Evolutionary conservation across 192 early-diverging fungal genomes (phyloP).

Genomic region (Backusella circina): DNA sequence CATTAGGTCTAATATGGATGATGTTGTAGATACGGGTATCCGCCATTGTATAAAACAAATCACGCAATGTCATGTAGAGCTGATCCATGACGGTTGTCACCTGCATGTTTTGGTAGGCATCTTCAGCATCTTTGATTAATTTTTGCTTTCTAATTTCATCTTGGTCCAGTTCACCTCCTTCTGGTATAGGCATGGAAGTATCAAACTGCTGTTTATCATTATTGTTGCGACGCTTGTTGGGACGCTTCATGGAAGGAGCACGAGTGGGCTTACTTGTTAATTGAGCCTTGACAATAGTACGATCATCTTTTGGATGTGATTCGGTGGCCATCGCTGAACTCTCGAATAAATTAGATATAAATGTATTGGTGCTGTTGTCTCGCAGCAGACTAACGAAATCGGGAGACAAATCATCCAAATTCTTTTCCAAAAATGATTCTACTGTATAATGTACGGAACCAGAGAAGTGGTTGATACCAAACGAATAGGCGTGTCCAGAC

Average conservation of each 20-base stretch:
- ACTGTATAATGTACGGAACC: conserved; percentile 76
- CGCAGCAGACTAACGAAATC: conserved; percentile 85
- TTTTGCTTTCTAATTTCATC: conserved; percentile 30
- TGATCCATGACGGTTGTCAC: conserved; percentile 53
- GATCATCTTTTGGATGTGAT: conserved; percentile 73
- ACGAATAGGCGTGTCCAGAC: conserved; percentile 39
- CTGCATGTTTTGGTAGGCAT: conserved; percentile 35
- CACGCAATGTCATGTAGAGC: conserved; percentile 63
- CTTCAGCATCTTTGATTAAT: conserved; percentile 23
- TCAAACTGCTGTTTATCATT: neutral
- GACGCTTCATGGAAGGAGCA: conserved; percentile 62
- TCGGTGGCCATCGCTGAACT: conserved; percentile 68
- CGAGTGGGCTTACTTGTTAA: conserved; percentile 69
- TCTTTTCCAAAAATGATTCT: conserved; percentile 74
- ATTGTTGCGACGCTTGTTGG: conserved; percentile 25
- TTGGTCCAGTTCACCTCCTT: conserved; percentile 21
- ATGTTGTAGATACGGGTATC: conserved; percentile 83
- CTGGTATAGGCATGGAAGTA: conserved; percentile 4
- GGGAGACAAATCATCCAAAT: conserved; percentile 64
- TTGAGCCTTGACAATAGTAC: conserved; percentile 74
- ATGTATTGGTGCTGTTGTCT: conserved; percentile 65
- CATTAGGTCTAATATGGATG: conserved; percentile 76
- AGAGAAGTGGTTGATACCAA: conserved; percentile 76
- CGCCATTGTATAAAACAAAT: conserved; percentile 72
- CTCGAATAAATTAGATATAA: conserved; percentile 73